phyloP scores from a whole-genome alignment of 345 rosid genomes.

The thale cress (Arabidopsis thaliana) region TAIR10.1 NC_003071.7:952001-952500 shows the following conservation, averaged over 20 bases:
- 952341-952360: slow-evolving; percentile 78
- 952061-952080: neutral
- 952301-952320: slow-evolving; percentile 35
- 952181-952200: too few relatives aligned
- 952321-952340: slow-evolving; percentile 84
- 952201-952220: too few relatives aligned
- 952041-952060: neutral
- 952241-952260: neutral
- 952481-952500: slow-evolving; percentile 72
- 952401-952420: neutral
- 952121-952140: neutral
- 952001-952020: slow-evolving; percentile 32
- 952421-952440: neutral
- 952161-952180: neutral
- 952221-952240: too few relatives aligned
- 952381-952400: slow-evolving; percentile 81
- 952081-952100: neutral
- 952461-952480: slow-evolving; percentile 66
- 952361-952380: slow-evolving; percentile 75
- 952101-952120: neutral
- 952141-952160: neutral
- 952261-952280: neutral
- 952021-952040: neutral
- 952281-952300: neutral
- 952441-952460: neutral